phyloP scores from a whole-genome alignment of 805 yeast species.

The Wickerhamiella siamensis region DNA sequence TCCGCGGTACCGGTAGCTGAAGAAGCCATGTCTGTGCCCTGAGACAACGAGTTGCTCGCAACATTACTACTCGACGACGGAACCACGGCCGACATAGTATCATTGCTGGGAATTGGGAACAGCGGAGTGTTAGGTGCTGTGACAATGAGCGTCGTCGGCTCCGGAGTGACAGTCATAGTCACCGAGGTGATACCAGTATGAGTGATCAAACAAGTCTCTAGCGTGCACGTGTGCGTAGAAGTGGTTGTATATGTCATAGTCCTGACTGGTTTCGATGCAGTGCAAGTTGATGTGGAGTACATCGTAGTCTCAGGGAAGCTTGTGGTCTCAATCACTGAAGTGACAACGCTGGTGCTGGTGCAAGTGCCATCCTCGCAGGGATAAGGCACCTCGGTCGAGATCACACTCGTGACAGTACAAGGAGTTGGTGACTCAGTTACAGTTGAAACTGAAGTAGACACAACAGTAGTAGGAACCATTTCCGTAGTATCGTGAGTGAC shows the following conservation, averaged over 20 bases:
- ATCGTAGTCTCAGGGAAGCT: neutral
- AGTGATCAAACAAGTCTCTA: neutral
- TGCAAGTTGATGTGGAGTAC: neutral
- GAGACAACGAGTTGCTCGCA: too few species aligned
- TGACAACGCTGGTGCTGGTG: neutral
- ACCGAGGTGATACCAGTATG: neutral
- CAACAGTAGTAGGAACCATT: neutral
- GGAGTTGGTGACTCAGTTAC: conserved; percentile 1
- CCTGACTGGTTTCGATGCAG: neutral
- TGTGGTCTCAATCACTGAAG: neutral
- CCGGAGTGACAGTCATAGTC: neutral
- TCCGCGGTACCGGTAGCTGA: too few species aligned
- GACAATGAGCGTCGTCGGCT: neutral
- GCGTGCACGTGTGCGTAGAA: neutral
- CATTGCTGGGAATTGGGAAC: too few species aligned
- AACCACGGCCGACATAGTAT: too few species aligned
- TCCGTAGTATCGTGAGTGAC: neutral
- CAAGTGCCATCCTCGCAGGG: neutral
- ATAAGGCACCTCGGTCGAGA: neutral
- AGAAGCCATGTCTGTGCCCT: too few species aligned
- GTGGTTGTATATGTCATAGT: neutral
- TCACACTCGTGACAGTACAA: neutral
- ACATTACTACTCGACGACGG: too few species aligned
- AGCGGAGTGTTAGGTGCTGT: neutral
- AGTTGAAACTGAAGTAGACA: neutral